Base-by-base conservation (phyloP, 106 monocot species). In the Apostasia ramifera region DNA sequence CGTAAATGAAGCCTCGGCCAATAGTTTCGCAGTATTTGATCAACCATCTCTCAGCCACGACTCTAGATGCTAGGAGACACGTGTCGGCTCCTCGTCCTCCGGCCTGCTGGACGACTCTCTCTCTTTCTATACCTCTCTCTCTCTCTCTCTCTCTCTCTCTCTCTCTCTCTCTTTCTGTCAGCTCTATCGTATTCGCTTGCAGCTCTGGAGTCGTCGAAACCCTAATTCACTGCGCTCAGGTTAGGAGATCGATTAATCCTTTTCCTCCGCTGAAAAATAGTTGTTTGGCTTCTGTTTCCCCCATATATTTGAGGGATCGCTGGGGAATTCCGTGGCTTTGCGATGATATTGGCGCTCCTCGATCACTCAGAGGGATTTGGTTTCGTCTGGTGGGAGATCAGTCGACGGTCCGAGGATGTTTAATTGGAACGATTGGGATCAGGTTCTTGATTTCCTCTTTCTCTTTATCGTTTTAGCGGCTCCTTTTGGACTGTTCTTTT, bases 11-110 rank as follows among this genome's bases (percentile, higher is more conserved):
- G 7, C 9, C 1, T 6, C 1, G 59, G 40, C 59, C 59, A 59
- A 59, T 59, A 59, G 40, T 39, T 39, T 39, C 40, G 40, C n/a
- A 59, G 59, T 59, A 59, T 59, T 59, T 59, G 59, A 59, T 59
- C 59, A 59, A 8, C 40, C 8, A 3, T 40, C 40, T 59, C 59
- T 9, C 40, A 59, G 6, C 59, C 59, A 59, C 59, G 40, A 59
- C 40, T 59, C 40, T 59, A 59, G 59, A 59, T 59, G 59, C 59
- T 2, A 8, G 40, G 37, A 40, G 2, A 59, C 59, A 59, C 40
- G 59, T 40, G 59, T 59, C 59, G 40, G 59, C 39, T 40, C 3
- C 39, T 6, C 39, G 39, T n/a, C 9, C 40, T 1, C 8, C 59
- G 8, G n/a, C 40, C 2, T 40, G 9, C 59, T 37, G 37, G 40